Percentiles rank a stretch among this genome's conserved stretches.
These are phyloP conservation scores for Stachybotrys elegans DNA, from an alignment of 2,329 filamentous ascomycete genomes.

Conservation along the genomic window DNA sequence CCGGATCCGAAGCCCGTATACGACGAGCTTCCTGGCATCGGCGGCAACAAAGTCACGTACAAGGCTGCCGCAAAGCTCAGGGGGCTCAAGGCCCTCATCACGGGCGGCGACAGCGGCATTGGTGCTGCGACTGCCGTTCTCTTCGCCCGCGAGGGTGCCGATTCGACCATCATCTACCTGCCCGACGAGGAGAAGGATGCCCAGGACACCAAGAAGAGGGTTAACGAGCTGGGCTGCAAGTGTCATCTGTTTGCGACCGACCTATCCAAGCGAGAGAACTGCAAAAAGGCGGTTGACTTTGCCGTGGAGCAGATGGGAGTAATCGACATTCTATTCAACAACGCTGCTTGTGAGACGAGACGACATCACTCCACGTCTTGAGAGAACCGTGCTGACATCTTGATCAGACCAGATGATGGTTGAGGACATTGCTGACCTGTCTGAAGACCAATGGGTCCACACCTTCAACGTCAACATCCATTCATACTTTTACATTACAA, in stretches of 20 bases:
- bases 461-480: constrained; percentile 85
- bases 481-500: constrained; percentile 74
- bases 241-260: constrained; percentile 62
- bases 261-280: constrained; percentile 60
- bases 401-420: constrained; percentile 53
- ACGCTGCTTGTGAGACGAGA: constrained; percentile 59
- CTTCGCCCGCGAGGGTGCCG: constrained; percentile 76
- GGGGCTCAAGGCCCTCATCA: constrained; percentile 73
- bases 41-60: constrained; percentile 66
- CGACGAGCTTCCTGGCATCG: constrained; percentile 61
- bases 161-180: constrained; percentile 68
- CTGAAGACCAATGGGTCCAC: constrained; percentile 72
- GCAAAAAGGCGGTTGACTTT: constrained; percentile 62
- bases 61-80: constrained; percentile 70
- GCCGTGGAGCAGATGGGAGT: constrained; percentile 61
- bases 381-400: neutral
- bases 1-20: constrained; percentile 45
- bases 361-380: neutral
- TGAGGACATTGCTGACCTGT: constrained; percentile 64
- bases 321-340: constrained; percentile 72
- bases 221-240: constrained; percentile 62
- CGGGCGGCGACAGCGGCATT: constrained; percentile 76
- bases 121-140: constrained; percentile 70
- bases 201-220: constrained; percentile 64
- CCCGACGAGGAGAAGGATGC: constrained; percentile 74